Conservation (phyloP, 169 alveolate species). For the Plasmodium adleri region DNA sequence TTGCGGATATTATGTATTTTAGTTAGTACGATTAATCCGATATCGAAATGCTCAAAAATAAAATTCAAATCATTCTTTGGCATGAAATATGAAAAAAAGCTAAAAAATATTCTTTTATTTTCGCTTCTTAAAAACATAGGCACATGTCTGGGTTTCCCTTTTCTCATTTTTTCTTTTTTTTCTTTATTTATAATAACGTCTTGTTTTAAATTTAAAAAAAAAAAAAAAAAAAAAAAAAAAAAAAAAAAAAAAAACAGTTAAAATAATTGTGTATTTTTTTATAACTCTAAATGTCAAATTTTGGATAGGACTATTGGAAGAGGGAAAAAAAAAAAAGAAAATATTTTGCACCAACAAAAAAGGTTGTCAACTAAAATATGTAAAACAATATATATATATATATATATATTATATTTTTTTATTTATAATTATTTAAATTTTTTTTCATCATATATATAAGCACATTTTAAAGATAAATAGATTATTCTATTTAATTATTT, state of each 20-base stretch:
- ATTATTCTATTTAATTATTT: too few relatives aligned
- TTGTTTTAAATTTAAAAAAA: not conserved
- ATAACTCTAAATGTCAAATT: too few relatives aligned
- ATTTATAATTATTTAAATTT: too few relatives aligned
- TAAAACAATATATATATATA: too few relatives aligned
- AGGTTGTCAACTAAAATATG: too few relatives aligned
- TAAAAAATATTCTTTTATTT: slow-evolving; percentile 51
- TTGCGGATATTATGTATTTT: slow-evolving; percentile 68
- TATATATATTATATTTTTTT: too few relatives aligned
- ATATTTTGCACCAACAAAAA: too few relatives aligned
- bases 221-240: not conserved
- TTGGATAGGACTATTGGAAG: too few relatives aligned
- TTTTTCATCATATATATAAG: too few relatives aligned
- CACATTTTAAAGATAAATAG: too few relatives aligned
- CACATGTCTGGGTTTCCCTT: slow-evolving; percentile 73
- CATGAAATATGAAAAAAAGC: slow-evolving; percentile 73
- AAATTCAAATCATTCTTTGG: slow-evolving; percentile 60
- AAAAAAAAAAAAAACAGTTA: not conserved
- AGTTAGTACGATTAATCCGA: slow-evolving; percentile 68
- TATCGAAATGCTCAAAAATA: slow-evolving; percentile 65
- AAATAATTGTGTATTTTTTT: not conserved
- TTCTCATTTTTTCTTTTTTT: slow-evolving; percentile 57
- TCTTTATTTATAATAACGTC: slow-evolving; percentile 14
- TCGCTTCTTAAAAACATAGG: slow-evolving; percentile 74
- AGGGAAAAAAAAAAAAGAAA: too few relatives aligned